Conservation (phyloP, 1,139 yeast genomes). For the Debaryomycetaceae sp. region DNA sequence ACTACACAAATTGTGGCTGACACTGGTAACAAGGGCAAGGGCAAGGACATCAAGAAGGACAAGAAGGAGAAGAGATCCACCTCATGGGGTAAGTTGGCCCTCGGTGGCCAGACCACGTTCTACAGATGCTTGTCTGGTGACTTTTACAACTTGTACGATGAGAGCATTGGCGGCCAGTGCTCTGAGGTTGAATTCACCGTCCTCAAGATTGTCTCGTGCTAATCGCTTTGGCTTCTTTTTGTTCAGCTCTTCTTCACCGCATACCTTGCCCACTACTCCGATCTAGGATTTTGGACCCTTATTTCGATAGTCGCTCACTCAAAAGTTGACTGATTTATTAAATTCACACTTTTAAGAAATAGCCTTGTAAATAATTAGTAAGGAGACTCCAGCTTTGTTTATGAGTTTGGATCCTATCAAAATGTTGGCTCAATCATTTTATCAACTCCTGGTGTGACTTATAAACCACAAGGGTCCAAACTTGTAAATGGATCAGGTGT, state of each 20-base stretch:
- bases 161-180: constrained; percentile 37
- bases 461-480: too few species aligned
- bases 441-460: too few species aligned
- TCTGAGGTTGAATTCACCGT: constrained; percentile 31
- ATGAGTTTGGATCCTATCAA: too few species aligned
- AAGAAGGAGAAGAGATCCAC: constrained; percentile 22
- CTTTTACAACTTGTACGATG: constrained; percentile 42
- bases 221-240: constrained; percentile 7
- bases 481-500: too few species aligned
- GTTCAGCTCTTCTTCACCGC: background rate
- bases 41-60: too few species aligned
- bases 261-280: background rate
- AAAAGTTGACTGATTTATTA: too few species aligned
- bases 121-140: constrained; percentile 41
- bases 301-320: too few species aligned
- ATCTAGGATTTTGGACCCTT: too few species aligned
- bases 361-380: too few species aligned
- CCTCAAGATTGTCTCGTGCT: constrained; percentile 30
- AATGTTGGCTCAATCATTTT: too few species aligned
- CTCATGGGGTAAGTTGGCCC: constrained; percentile 27
- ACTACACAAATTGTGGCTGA: constrained; percentile 8
- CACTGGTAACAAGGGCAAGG: constrained; percentile 10
- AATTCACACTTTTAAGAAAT: too few species aligned
- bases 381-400: too few species aligned
- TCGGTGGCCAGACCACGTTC: constrained; percentile 35